Evolutionary conservation across 129 eudicot species (phyloP).

Genomic region (Ambrosia trifida): DNA sequence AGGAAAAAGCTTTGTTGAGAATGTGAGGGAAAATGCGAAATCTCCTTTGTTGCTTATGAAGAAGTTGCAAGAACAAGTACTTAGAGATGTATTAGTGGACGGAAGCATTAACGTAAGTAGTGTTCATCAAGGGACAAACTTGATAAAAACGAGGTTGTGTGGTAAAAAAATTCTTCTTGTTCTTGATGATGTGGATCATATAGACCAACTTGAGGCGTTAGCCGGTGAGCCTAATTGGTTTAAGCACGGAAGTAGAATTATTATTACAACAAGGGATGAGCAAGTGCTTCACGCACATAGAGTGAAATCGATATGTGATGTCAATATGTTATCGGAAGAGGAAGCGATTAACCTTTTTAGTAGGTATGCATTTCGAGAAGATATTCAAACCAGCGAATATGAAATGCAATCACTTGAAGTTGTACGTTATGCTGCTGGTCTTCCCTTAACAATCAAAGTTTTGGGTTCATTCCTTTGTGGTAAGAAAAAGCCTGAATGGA

Average conservation of each 20-base stretch:
- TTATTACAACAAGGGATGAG: slow-evolving; percentile 9
- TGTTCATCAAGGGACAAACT: neutral
- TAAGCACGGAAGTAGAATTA: slow-evolving; percentile 15
- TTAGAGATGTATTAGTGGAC: neutral
- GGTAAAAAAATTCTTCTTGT: neutral
- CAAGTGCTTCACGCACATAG: neutral
- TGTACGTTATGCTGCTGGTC: slow-evolving; percentile 35
- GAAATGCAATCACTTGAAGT: neutral
- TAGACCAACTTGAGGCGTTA: neutral
- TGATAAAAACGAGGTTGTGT: neutral
- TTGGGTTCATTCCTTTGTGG: slow-evolving; percentile 4
- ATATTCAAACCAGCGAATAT: slow-evolving; percentile 17
- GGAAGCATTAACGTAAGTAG: neutral
- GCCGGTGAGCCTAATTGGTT: neutral
- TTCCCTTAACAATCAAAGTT: slow-evolving; percentile 20
- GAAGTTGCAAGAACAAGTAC: slow-evolving; percentile 2
- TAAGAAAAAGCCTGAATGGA: neutral
- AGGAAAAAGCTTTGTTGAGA: slow-evolving; percentile 12
- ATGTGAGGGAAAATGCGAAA: neutral
- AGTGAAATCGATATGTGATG: neutral
- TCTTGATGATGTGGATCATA: neutral
- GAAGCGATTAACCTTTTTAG: slow-evolving; percentile 35
- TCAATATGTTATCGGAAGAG: neutral
- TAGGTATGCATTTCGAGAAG: slow-evolving; percentile 41
- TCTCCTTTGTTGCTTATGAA: neutral